A percentile compares a stretch with the other conserved stretches of the same genome.
Evolutionary conservation across 148 eudicot genomes (phyloP).

Genomic region (Fallopia convolvulus): DNA sequence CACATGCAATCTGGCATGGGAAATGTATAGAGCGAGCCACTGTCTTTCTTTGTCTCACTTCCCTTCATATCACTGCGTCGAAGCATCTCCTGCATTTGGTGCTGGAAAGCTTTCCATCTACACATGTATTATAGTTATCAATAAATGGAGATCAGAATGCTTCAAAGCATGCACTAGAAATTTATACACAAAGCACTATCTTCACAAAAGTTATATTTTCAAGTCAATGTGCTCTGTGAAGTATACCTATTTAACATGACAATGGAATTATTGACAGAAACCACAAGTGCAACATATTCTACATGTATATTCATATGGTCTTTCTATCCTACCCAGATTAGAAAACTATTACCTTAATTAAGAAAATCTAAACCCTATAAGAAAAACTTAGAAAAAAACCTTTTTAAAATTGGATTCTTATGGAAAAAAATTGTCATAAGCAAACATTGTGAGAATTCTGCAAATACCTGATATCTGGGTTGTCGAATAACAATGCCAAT

Average conservation of each 20-base stretch:
- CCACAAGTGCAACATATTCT: neutral
- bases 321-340: too few relatives aligned
- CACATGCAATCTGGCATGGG: conserved; percentile 99
- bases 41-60: conserved; percentile 63
- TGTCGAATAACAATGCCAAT: conserved; percentile 75
- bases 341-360: too few relatives aligned
- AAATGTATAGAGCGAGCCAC: conserved; percentile 72
- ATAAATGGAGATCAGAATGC: neutral
- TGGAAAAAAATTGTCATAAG: neutral
- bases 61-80: conserved; percentile 81
- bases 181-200: neutral
- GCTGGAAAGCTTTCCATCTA: conserved; percentile 78
- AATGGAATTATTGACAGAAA: neutral
- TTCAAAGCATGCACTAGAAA: neutral
- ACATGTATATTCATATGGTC: too few relatives aligned
- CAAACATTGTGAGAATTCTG: neutral
- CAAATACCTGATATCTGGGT: conserved; percentile 71
- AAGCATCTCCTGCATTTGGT: conserved; percentile 80
- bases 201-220: neutral
- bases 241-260: neutral
- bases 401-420: too few relatives aligned
- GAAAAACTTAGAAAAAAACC: too few relatives aligned
- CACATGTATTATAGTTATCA: neutral
- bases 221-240: neutral
- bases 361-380: too few relatives aligned